Evolutionary conservation across 2,329 filamentous ascomycete species (phyloP).

Genomic region (Neonectria punicea): DNA sequence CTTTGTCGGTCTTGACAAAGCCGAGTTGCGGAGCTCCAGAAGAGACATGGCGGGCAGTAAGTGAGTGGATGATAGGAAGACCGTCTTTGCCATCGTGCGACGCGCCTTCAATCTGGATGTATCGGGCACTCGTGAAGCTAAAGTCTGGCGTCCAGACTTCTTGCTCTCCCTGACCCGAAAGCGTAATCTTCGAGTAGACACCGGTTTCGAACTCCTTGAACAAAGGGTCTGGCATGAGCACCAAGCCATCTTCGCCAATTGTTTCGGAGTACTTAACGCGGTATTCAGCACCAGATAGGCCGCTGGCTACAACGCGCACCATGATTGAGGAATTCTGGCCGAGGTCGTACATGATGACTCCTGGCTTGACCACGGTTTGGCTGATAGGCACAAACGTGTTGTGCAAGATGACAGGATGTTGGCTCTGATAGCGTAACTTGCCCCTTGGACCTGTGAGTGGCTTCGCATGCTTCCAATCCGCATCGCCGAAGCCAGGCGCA

Average conservation of each 20-base stretch:
- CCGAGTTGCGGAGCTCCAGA: slow-evolving; percentile 51
- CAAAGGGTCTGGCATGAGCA: slow-evolving; percentile 54
- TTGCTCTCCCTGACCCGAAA: slow-evolving; percentile 41
- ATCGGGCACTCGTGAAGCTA: slow-evolving; percentile 54
- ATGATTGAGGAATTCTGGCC: slow-evolving; percentile 42
- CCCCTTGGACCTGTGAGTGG: slow-evolving; percentile 53
- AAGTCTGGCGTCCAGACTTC: slow-evolving; percentile 54
- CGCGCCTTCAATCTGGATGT: slow-evolving; percentile 54
- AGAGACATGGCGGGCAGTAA: slow-evolving; percentile 51
- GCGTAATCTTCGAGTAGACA: slow-evolving; percentile 52
- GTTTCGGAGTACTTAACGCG: slow-evolving; percentile 41
- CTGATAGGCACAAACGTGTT: slow-evolving; percentile 48
- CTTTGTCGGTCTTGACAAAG: slow-evolving; percentile 51
- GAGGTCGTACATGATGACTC: slow-evolving; percentile 35
- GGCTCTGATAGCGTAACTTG: slow-evolving; percentile 52
- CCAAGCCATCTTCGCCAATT: slow-evolving; percentile 39
- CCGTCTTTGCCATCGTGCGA: slow-evolving; percentile 38
- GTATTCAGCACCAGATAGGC: slow-evolving; percentile 29
- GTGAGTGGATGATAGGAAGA: slow-evolving; percentile 48
- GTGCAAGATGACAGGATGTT: slow-evolving; percentile 51
- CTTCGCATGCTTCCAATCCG: slow-evolving; percentile 47
- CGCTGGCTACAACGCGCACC: slow-evolving; percentile 35
- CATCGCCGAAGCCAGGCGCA: slow-evolving; percentile 34
- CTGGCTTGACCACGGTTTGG: slow-evolving; percentile 27
- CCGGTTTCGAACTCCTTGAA: slow-evolving; percentile 47